A percentile compares a stretch with the other conserved stretches of the same genome.
phyloP scores from a whole-genome alignment of 768 basidiomycete genomes.

The Paxillus involutus region DNA sequence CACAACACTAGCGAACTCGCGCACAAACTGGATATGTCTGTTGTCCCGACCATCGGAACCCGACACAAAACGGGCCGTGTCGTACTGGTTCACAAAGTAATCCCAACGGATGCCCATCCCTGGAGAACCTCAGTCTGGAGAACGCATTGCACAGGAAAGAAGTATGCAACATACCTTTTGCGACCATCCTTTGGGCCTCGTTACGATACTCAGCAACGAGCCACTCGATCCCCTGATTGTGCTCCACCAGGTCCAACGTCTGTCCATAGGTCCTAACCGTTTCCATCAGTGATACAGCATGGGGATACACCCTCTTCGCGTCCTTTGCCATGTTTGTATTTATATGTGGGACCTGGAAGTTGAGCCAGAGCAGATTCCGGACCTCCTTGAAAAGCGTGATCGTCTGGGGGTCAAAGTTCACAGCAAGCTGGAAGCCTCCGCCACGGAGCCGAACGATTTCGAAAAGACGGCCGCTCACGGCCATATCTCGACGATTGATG shows the following conservation, averaged over 20 bases:
- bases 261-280: conserved; percentile 98
- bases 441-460: conserved; percentile 81
- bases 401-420: conserved; percentile 98
- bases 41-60: conserved; percentile 79
- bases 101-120: conserved; percentile 98
- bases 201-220: conserved; percentile 93
- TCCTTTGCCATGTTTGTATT: conserved; percentile 98
- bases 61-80: conserved; percentile 72
- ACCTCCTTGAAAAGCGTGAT: conserved; percentile 99
- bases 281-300: conserved; percentile 98
- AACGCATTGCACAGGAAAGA: not conserved
- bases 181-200: conserved; percentile 91
- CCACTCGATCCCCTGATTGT: conserved; percentile 90
- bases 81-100: conserved; percentile 93
- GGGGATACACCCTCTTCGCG: conserved; percentile 96
- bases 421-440: conserved; percentile 82
- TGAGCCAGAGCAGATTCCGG: conserved; percentile 91
- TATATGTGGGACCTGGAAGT: conserved; percentile 92
- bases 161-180: conserved; percentile 61
- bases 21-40: conserved; percentile 89
- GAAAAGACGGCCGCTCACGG: conserved; percentile 87
- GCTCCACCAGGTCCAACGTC: conserved; percentile 88
- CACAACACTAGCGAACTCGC: conserved; percentile 92
- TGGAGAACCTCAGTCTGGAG: conserved; percentile 27
- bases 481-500: conserved; percentile 90